These are phyloP conservation scores for Albifimbria verrucaria DNA, from an alignment of 2,329 filamentous ascomycete genomes.

Conservation along the genomic window DNA sequence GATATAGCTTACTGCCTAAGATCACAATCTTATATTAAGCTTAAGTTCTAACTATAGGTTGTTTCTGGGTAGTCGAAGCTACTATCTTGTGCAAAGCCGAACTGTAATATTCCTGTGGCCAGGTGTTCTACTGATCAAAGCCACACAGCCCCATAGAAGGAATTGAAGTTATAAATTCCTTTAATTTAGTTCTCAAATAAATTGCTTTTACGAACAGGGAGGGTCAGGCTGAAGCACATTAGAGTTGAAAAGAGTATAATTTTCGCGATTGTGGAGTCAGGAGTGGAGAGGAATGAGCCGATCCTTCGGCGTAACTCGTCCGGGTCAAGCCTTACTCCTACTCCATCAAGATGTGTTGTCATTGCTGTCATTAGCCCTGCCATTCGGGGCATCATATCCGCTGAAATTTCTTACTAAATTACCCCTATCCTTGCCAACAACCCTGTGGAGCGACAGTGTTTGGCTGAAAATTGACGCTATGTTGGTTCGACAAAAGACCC, in stretches of 20 bases:
- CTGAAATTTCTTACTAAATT: neutral
- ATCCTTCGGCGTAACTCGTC: neutral
- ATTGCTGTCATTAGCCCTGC: neutral
- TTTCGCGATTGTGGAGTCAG: neutral
- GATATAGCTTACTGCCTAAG: too few species aligned
- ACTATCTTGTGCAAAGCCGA: too few species aligned
- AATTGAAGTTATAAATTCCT: too few species aligned
- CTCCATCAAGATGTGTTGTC: neutral
- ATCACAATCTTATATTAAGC: too few species aligned
- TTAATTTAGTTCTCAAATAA: neutral
- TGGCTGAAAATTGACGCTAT: neutral
- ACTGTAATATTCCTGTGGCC: too few species aligned
- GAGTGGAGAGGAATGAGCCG: neutral
- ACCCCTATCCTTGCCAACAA: neutral
- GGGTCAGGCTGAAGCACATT: neutral
- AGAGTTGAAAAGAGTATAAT: neutral
- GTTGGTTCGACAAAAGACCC: neutral
- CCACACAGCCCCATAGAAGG: too few species aligned
- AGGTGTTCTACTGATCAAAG: too few species aligned
- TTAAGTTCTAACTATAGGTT: too few species aligned
- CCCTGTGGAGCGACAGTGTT: neutral
- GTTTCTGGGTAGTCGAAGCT: too few species aligned
- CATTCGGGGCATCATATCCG: neutral
- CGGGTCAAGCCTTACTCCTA: neutral
- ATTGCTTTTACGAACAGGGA: neutral